phyloP scores from a whole-genome alignment of 768 basidiomycete genomes.

The Mrakia gelida region DNA sequence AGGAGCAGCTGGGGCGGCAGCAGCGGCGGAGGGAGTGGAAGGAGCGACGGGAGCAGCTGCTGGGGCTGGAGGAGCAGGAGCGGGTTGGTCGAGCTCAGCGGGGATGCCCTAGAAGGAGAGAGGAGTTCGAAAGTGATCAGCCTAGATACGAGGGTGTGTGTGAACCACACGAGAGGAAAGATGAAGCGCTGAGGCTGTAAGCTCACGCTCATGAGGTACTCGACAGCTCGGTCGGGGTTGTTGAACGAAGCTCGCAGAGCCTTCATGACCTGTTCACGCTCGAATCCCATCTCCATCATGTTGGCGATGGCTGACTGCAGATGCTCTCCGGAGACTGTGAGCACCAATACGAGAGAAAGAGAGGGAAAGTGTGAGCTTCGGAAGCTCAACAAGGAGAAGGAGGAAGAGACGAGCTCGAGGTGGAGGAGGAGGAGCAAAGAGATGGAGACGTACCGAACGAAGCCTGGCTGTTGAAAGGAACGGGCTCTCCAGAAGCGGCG shows the following conservation, averaged over 20 bases:
- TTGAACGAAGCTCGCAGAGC: slow-evolving; percentile 92
- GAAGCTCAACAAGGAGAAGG: too few relatives aligned
- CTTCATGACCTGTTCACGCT: slow-evolving; percentile 71
- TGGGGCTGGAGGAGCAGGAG: slow-evolving; percentile 43
- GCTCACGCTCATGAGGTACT: slow-evolving; percentile 87
- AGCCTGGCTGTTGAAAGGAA: slow-evolving; percentile 37
- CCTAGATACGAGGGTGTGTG: neutral
- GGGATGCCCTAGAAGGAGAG: slow-evolving; percentile 51
- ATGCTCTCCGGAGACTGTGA: slow-evolving; percentile 60
- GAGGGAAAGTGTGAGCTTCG: neutral
- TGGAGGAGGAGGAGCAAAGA: slow-evolving; percentile 16
- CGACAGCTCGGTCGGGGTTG: slow-evolving; percentile 96
- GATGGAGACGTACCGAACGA: slow-evolving; percentile 23
- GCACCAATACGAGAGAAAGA: neutral
- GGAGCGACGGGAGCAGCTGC: slow-evolving; percentile 51
- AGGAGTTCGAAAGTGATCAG: neutral
- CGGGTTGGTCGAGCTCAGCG: slow-evolving; percentile 41
- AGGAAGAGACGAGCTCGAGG: neutral
- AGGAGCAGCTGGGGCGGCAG: slow-evolving; percentile 43
- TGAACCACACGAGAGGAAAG: neutral
- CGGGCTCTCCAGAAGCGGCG: slow-evolving; percentile 38
- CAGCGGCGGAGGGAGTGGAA: slow-evolving; percentile 11
- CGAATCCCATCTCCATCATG: slow-evolving; percentile 94
- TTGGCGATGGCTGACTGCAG: slow-evolving; percentile 72
- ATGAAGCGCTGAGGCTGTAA: neutral